Conservation (phyloP, 495 filamentous ascomycete genomes). For the Penicillium arizonense region DNA sequence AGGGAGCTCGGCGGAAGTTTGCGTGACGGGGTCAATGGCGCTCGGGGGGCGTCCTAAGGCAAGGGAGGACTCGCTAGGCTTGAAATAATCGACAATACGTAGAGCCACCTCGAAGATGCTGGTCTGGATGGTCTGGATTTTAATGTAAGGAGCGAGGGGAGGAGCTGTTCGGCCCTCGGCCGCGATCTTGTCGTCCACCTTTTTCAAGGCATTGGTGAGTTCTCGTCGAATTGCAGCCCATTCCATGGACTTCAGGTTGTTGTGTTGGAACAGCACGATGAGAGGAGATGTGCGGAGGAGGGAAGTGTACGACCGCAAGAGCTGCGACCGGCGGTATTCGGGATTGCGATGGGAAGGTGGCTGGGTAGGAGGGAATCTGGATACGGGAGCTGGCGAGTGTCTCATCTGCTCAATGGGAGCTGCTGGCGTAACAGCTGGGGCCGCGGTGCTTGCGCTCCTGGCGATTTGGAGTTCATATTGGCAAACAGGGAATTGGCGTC, state of each 20-base stretch:
- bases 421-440: conserved; percentile 49
- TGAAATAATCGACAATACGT: conserved; percentile 82
- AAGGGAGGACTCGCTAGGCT: conserved; percentile 47
- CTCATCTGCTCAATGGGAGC: conserved; percentile 51
- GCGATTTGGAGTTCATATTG: conserved; percentile 33
- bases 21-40: conserved; percentile 42
- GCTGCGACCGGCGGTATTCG: conserved; percentile 89
- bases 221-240: conserved; percentile 87
- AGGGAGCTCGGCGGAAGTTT: conserved; percentile 40
- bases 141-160: conserved; percentile 55
- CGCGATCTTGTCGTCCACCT: conserved; percentile 59
- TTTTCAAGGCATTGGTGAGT: conserved; percentile 63
- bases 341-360: conserved; percentile 85
- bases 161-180: conserved; percentile 41
- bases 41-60: conserved; percentile 27
- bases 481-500: conserved; percentile 33
- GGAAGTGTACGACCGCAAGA: conserved; percentile 90
- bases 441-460: conserved; percentile 35
- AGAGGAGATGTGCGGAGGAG: conserved; percentile 85
- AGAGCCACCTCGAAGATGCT: conserved; percentile 84
- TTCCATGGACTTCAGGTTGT: conserved; percentile 85
- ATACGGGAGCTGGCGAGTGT: conserved; percentile 51
- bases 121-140: conserved; percentile 80
- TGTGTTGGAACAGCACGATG: conserved; percentile 94
- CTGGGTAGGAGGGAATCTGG: conserved; percentile 65